Evolutionary conservation across 306 rosid species (phyloP).

Genomic region (Glycine soja): DNA sequence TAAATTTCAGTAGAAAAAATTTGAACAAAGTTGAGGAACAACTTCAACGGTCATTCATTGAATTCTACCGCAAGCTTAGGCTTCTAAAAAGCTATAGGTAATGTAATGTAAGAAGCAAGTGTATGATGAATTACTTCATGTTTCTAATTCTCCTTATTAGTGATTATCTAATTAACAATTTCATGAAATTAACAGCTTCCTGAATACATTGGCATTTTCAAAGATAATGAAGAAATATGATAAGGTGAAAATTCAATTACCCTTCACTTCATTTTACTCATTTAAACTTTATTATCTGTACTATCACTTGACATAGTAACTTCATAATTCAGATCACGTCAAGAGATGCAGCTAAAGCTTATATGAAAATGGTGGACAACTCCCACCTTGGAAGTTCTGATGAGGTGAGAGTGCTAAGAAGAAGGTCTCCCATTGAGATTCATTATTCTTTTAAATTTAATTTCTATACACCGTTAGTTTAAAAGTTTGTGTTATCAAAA

Average conservation of each 20-base stretch:
- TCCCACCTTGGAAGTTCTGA: conserved; percentile 70
- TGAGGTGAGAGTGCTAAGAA: conserved; percentile 55
- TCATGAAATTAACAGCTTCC: conserved; percentile 56
- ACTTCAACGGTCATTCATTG: conserved; percentile 58
- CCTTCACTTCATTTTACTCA: not conserved
- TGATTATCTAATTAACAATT: not conserved
- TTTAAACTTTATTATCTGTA: not conserved
- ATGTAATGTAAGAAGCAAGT: not conserved
- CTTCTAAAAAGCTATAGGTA: conserved; percentile 71
- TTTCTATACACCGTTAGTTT: not conserved
- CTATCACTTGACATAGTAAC: not conserved
- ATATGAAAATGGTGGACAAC: conserved; percentile 74
- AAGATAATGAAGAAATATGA: conserved; percentile 88
- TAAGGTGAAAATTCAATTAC: conserved; percentile 54
- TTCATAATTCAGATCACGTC: conserved; percentile 60
- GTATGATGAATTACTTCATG: not conserved
- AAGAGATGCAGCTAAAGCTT: conserved; percentile 62
- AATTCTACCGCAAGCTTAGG: conserved; percentile 71
- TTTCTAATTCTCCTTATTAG: not conserved
- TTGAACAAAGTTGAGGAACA: conserved; percentile 57
- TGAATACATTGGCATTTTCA: conserved; percentile 74
- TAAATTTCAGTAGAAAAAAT: conserved; percentile 59
- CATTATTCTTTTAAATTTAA: not conserved
- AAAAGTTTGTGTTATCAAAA: not conserved
- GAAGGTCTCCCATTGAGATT: not conserved